Conservation (phyloP, 2,329 filamentous ascomycete genomes). For the Tolypocladium guangdongense region DNA sequence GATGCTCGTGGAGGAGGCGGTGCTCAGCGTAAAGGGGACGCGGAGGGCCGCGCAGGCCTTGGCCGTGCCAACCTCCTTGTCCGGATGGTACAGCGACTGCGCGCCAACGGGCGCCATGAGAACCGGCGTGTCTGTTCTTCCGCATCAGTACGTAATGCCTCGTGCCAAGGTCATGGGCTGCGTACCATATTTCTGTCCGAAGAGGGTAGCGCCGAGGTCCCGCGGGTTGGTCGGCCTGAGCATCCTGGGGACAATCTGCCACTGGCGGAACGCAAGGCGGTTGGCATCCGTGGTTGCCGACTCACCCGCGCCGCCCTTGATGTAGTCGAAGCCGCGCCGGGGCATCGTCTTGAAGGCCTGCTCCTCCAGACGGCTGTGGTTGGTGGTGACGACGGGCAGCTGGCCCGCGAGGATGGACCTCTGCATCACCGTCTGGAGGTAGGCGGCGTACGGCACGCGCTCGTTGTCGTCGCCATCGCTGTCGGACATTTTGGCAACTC, state of each 20-base stretch:
- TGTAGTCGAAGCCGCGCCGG: slow-evolving; percentile 44
- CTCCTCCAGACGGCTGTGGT: slow-evolving; percentile 44
- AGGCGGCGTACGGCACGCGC: slow-evolving; percentile 26
- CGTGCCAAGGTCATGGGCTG: background rate
- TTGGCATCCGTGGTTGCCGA: slow-evolving; percentile 51
- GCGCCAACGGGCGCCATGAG: slow-evolving; percentile 61
- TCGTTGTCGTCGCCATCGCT: slow-evolving; percentile 7
- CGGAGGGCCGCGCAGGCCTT: slow-evolving; percentile 47
- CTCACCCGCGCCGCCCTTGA: slow-evolving; percentile 51
- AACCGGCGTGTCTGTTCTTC: slow-evolving; percentile 31
- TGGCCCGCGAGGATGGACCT: slow-evolving; percentile 37
- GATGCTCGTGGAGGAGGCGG: slow-evolving; percentile 50
- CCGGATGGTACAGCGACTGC: slow-evolving; percentile 54
- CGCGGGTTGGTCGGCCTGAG: slow-evolving; percentile 31
- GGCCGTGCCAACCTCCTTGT: slow-evolving; percentile 54
- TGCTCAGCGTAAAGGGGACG: slow-evolving; percentile 58
- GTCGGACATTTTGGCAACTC: slow-evolving; percentile 8
- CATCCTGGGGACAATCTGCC: slow-evolving; percentile 41
- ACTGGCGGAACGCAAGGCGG: slow-evolving; percentile 42
- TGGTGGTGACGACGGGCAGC: slow-evolving; percentile 43
- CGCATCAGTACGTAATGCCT: too few species aligned
- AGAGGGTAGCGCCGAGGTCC: slow-evolving; percentile 39
- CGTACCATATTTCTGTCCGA: slow-evolving; percentile 35
- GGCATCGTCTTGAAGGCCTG: slow-evolving; percentile 39
- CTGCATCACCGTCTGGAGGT: slow-evolving; percentile 37